Percentiles rank a stretch among this genome's conserved stretches.
phyloP scores from a whole-genome alignment of 805 yeast species.

The Zygotorulaspora danielsina region DNA sequence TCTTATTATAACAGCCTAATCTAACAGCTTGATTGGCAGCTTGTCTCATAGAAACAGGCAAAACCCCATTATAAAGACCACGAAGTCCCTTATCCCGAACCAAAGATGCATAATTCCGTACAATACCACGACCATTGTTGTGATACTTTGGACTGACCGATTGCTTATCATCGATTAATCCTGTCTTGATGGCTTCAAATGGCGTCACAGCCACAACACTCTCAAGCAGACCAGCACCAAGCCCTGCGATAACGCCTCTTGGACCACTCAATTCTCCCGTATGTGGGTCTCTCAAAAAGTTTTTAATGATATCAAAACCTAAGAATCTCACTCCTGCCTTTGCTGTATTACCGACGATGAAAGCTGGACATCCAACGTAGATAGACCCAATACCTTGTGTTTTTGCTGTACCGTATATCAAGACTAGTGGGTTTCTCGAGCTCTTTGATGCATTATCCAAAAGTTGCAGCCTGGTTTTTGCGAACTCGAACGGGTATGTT shows the following conservation, averaged over 20 bases:
- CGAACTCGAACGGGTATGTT: slow-evolving; percentile 96
- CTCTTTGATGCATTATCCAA: slow-evolving; percentile 58
- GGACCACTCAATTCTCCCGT: slow-evolving; percentile 82
- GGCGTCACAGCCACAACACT: slow-evolving; percentile 94
- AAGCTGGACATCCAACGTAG: slow-evolving; percentile 95
- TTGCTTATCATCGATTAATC: slow-evolving; percentile 89
- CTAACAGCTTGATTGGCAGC: slow-evolving; percentile 95
- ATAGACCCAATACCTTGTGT: slow-evolving; percentile 74
- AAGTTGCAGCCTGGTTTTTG: slow-evolving; percentile 87
- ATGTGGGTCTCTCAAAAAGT: slow-evolving; percentile 67
- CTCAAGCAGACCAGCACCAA: slow-evolving; percentile 93
- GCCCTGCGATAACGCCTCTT: slow-evolving; percentile 91
- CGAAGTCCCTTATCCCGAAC: slow-evolving; percentile 72
- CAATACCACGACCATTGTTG: slow-evolving; percentile 51
- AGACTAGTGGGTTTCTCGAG: slow-evolving; percentile 78
- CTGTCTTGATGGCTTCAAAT: slow-evolving; percentile 93
- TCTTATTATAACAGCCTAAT: slow-evolving; percentile 85
- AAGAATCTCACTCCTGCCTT: slow-evolving; percentile 94
- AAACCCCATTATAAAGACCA: slow-evolving; percentile 82
- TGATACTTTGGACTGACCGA: slow-evolving; percentile 72
- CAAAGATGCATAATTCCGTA: slow-evolving; percentile 43
- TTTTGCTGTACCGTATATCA: slow-evolving; percentile 69
- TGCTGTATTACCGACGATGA: slow-evolving; percentile 91
- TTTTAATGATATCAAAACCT: slow-evolving; percentile 86
- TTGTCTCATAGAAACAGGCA: slow-evolving; percentile 93